Evolutionary conservation across 2,329 filamentous ascomycete genomes (phyloP), one percentile per base, ranked within the genome.

Genomic region (Penicillium verrucosum): DNA sequence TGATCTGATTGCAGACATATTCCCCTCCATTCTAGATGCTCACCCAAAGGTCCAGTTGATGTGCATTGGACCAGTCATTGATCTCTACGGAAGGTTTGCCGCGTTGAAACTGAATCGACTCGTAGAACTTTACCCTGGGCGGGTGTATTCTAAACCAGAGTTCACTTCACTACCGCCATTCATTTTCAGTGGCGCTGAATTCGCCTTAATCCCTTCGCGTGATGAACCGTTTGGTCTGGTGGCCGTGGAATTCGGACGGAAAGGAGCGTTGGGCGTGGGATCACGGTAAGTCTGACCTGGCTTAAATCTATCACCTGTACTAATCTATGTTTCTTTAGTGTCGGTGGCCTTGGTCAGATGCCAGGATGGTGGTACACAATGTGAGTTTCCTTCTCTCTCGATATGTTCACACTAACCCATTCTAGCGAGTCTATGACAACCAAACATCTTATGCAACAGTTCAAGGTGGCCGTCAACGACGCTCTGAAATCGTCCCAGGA

Each of bases 151-250:
- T 21, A 86, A 85, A 72, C 86, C 86, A 5, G 84, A 87, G 68
- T 88, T 88, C 70, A 88, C 85, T 8, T 80, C 82, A 14, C 78
- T 88, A 6, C 85, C 85, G 10, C 83, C 84, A 0, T 88, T 80
- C 70, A 85, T 88, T 65, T 88, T 88, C 73, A 84, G 80, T 52
- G 86, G 85, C 42, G 85, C 85, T 11, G 85, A 88, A 56, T 88
- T 88, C 58, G 85, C 85, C 12, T 75, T 88, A n/a, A 89, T 89
- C 59, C 85, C 85, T n/a, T 87, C 84, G 30, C 81, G 86, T 67
- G 86, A 89, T 66, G 86, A 89, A 71, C 85, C 86, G 0, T 88
- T 88, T 62, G 86, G 85, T 45, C 75, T 88, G 43, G 85, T 88
- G 9, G 85, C 85, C 21, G 85, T 88, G 48, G 85, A 88, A 62